Conservation (phyloP, 257 asterid genomes). For the Solanum tacnaense region DNA sequence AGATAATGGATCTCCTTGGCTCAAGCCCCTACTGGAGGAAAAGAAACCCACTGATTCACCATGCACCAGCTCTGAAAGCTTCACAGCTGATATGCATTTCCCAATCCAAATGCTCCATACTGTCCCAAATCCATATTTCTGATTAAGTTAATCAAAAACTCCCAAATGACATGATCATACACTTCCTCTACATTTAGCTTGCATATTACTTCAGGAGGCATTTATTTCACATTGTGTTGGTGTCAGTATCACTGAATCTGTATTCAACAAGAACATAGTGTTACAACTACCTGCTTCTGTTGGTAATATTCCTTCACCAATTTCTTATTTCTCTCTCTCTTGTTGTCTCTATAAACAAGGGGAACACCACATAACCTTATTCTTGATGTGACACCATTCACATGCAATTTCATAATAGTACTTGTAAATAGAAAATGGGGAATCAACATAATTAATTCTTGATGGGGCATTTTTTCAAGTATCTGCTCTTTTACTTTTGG, state of each 20-base stretch:
- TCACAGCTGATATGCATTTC: background rate
- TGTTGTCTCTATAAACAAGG: background rate
- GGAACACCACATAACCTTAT: background rate
- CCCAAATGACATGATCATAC: background rate
- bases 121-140: background rate
- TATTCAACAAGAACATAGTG: background rate
- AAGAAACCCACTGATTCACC: background rate
- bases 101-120: background rate
- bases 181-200: background rate
- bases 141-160: background rate
- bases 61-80: background rate
- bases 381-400: background rate
- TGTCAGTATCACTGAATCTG: background rate
- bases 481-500: background rate
- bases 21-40: background rate
- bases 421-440: background rate
- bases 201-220: background rate
- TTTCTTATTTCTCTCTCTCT: background rate
- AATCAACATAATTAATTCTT: background rate
- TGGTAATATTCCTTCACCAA: background rate
- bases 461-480: background rate
- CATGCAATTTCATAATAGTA: background rate
- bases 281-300: background rate
- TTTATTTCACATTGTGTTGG: background rate
- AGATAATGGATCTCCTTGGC: background rate